A percentile compares a stretch with the other conserved stretches of the same genome.
Evolutionary conservation across 106 monocot species (phyloP).

Genomic region (Dioscorea dumetorum): DNA sequence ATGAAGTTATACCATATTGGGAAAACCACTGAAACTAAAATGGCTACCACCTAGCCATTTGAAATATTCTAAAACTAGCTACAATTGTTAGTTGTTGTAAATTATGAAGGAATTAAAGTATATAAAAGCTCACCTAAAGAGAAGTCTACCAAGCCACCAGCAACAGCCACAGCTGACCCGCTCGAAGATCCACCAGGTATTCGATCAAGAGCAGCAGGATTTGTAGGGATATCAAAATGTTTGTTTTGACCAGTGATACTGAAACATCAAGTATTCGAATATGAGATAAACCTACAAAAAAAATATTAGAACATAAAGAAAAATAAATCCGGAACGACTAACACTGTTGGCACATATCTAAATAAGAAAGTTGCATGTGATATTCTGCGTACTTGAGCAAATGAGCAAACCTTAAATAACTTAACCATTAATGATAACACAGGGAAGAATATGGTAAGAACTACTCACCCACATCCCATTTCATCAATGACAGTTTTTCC

Average conservation of each 20-base stretch:
- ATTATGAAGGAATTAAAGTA: no score
- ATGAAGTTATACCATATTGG: no score
- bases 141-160: slow-evolving; percentile 73
- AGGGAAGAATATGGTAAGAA: not conserved
- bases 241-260: slow-evolving; percentile 87
- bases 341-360: no score
- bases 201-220: slow-evolving; percentile 61
- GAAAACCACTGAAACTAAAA: no score
- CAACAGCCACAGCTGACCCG: slow-evolving; percentile 89
- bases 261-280: slow-evolving; percentile 5
- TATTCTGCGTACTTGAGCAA: not conserved
- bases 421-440: not conserved
- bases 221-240: slow-evolving; percentile 74
- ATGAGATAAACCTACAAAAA: no score
- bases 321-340: no score
- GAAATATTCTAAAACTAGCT: no score
- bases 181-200: slow-evolving; percentile 88
- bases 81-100: no score
- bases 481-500: slow-evolving; percentile 96
- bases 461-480: slow-evolving; percentile 64
- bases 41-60: no score
- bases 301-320: not conserved
- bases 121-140: slow-evolving; percentile 59
- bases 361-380: no score
- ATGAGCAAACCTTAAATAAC: not conserved